Base-by-base conservation (phyloP, 2,329 filamentous ascomycete species). In the Aspergillus caelatus region DNA sequence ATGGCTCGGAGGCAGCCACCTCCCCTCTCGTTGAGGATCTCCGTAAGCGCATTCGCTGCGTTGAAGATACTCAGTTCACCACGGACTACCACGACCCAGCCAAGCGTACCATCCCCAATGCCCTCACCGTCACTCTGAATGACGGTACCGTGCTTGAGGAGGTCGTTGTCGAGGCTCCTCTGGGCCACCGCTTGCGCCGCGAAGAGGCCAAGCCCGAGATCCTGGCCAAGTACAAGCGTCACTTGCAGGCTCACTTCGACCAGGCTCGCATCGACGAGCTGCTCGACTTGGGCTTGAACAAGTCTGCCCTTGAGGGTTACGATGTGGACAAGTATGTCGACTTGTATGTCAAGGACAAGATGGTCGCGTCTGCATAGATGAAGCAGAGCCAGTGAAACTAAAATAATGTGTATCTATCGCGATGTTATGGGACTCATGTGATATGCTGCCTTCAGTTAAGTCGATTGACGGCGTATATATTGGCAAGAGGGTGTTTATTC, bases 181-280 rank as follows among this genome's bases (percentile, higher is more conserved):
- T 99, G 46, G 95, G 95, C 72, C 95, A 99, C 85, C 90, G 91
- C 69, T 85, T 95, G 75, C 86, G 95, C 69, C 89, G 94, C 73
- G 94, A 97, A 73, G 95, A 99, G 86, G 95, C 95, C 72, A 98
- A 98, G 88, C 95, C 95, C 63, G 92, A 96, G 81, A 97, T 99
- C 72, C 83, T 98, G 72, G 89, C 88, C 79, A 99, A 99, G 86
- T 99, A 93, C 85, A 91, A 94, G 89, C 89, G 92, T 78, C 95
- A 99, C 81, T 83, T 98, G 58, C 87, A 86, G 72, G 91, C 91
- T 60, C 94, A 97, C 83, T 96, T 91, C 80, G 83, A 88, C 65
- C 85, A 91, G 77, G 84, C 85, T 56, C 89, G 89, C 75, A 92
- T 97, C 58, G 87, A 94, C 82, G 85, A 95, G 82, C 85, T 99